Percentiles rank a stretch among this genome's conserved stretches.
Evolutionary conservation across 352 stramenopile species (phyloP).

Genomic region (Phytophthora palmivora): DNA sequence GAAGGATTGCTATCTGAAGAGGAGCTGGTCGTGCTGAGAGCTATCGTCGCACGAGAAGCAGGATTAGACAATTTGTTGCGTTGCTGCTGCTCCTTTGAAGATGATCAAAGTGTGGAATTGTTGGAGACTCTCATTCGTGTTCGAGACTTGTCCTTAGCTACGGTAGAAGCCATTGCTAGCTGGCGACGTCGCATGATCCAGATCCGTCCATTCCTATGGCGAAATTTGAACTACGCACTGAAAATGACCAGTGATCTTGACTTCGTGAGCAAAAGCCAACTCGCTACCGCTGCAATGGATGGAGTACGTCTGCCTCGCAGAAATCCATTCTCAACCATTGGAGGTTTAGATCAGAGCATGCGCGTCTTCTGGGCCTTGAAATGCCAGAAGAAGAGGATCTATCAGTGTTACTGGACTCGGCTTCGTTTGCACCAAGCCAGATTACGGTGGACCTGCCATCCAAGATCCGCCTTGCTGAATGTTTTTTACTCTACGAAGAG

Average conservation of each 20-base stretch:
- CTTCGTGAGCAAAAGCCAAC: conserved; percentile 76
- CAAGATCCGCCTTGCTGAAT: conserved; percentile 62
- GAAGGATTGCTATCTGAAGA: conserved; percentile 64
- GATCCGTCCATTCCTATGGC: conserved; percentile 65
- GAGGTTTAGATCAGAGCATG: conserved; percentile 74
- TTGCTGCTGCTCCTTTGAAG: conserved; percentile 58
- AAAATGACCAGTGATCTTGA: conserved; percentile 76
- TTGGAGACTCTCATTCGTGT: conserved; percentile 59
- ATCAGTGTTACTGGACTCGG: conserved; percentile 61
- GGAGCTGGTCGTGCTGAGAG: conserved; percentile 66
- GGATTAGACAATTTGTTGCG: conserved; percentile 59
- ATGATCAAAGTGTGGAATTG: conserved; percentile 49
- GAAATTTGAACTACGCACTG: conserved; percentile 69
- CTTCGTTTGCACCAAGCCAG: conserved; percentile 45
- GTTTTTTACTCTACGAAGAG: conserved; percentile 69
- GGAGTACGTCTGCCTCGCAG: conserved; percentile 58
- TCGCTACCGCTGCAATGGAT: conserved; percentile 60
- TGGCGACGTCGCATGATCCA: conserved; percentile 73
- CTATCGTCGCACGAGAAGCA: conserved; percentile 70
- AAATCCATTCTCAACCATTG: conserved; percentile 79
- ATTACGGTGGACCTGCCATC: conserved; percentile 49
- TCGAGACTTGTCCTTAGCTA: conserved; percentile 52
- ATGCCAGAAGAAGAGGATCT: conserved; percentile 65
- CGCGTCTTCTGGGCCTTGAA: conserved; percentile 56
- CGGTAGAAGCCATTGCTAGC: conserved; percentile 63